These are phyloP conservation scores for Puccinia horiana DNA, from an alignment of 1,284 basidiomycete species.

Conservation along the genomic window DNA sequence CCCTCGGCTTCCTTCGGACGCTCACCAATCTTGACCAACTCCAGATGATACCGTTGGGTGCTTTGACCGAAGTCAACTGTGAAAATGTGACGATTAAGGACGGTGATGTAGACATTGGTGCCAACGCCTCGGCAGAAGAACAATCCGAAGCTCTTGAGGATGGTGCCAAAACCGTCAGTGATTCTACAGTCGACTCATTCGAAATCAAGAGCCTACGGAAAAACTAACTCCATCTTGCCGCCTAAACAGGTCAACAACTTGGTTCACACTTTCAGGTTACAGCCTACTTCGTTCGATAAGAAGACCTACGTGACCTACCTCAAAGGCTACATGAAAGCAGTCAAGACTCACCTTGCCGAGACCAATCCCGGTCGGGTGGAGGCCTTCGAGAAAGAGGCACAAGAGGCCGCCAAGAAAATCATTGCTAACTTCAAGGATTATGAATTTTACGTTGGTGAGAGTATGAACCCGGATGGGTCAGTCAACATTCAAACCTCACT, in stretches of 20 bases:
- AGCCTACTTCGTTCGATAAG: slow-evolving; percentile 84
- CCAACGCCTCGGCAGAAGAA: slow-evolving; percentile 73
- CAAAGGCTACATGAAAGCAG: slow-evolving; percentile 83
- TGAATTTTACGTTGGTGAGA: slow-evolving; percentile 84
- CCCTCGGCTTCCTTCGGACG: background rate
- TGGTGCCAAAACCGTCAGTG: slow-evolving; percentile 62
- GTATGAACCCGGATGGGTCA: slow-evolving; percentile 60
- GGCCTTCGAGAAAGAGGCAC: slow-evolving; percentile 81
- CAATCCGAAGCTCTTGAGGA: slow-evolving; percentile 78
- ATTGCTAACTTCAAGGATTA: slow-evolving; percentile 85
- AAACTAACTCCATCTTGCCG: background rate
- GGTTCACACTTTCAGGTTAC: slow-evolving; percentile 87
- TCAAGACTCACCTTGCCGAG: slow-evolving; percentile 65
- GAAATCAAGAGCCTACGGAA: background rate
- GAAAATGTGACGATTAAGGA: slow-evolving; percentile 72
- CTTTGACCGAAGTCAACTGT: slow-evolving; percentile 90
- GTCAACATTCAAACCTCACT: slow-evolving; percentile 57
- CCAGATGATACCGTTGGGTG: slow-evolving; percentile 68
- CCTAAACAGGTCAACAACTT: slow-evolving; percentile 77
- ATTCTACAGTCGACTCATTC: background rate
- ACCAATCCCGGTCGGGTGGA: slow-evolving; percentile 70
- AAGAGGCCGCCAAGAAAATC: slow-evolving; percentile 66
- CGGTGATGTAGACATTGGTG: slow-evolving; percentile 89
- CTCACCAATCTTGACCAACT: background rate
- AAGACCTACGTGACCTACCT: slow-evolving; percentile 82